phyloP scores from a whole-genome alignment of 1,139 yeast genomes.

The Protomyces arabidopsidicola region DNA sequence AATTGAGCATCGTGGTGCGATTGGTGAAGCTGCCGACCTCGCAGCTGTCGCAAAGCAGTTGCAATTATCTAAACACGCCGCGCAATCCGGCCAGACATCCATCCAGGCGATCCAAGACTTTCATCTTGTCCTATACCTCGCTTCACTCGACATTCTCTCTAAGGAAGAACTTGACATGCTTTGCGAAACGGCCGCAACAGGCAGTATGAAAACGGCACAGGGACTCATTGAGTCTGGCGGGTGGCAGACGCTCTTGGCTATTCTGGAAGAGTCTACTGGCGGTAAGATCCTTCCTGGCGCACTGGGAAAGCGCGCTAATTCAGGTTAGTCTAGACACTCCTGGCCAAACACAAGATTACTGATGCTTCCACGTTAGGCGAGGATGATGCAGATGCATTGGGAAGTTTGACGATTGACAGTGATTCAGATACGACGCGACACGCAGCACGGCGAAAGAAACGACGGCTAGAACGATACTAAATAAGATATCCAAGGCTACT shows the following conservation, averaged over 20 bases:
- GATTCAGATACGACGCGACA: neutral
- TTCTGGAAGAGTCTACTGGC: slow-evolving; percentile 36
- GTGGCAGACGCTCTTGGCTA: slow-evolving; percentile 69
- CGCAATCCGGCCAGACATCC: slow-evolving; percentile 29
- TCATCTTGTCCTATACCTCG: slow-evolving; percentile 62
- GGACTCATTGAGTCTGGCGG: slow-evolving; percentile 59
- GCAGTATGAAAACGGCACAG: slow-evolving; percentile 46
- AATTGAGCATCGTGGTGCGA: slow-evolving; percentile 41
- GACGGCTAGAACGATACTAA: neutral
- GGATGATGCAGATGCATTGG: neutral
- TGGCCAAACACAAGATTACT: neutral
- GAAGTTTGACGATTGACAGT: neutral
- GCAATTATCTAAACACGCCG: slow-evolving; percentile 44
- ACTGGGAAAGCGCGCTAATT: neutral
- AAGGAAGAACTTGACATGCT: slow-evolving; percentile 23
- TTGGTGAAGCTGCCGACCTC: slow-evolving; percentile 64
- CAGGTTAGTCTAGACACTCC: neutral
- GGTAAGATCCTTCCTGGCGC: neutral
- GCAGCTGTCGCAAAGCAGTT: slow-evolving; percentile 49
- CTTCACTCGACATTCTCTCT: slow-evolving; percentile 21
- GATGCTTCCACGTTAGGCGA: neutral
- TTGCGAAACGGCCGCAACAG: slow-evolving; percentile 39
- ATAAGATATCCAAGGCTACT: neutral
- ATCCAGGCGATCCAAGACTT: slow-evolving; percentile 57
- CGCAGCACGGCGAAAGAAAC: neutral